Percentiles rank a stretch among this genome's conserved stretches.
Conservation (phyloP, 1,284 basidiomycete species). For the Coniferiporia weirii region DNA sequence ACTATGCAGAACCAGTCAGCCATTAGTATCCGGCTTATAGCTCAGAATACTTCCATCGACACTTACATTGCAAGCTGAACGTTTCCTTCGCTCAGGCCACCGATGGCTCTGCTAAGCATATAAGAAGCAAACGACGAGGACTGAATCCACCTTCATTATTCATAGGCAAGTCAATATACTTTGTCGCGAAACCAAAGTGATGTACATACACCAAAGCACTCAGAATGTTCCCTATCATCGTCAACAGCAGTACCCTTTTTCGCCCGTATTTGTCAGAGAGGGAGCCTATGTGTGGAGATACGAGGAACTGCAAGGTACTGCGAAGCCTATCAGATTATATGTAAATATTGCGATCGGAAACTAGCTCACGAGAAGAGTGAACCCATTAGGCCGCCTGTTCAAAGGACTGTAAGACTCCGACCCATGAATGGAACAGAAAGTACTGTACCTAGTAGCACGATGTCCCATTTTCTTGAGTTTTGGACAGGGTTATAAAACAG, state of each 20-base stretch:
- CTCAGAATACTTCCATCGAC: not conserved
- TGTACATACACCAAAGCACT: constrained; percentile 72
- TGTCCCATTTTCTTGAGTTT: constrained; percentile 71
- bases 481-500: constrained; percentile 53
- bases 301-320: constrained; percentile 81
- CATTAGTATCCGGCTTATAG: not conserved
- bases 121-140: constrained; percentile 85
- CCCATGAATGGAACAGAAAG: constrained; percentile 7
- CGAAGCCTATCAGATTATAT: not conserved
- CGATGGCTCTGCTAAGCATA: constrained; percentile 82
- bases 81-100: constrained; percentile 86
- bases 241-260: constrained; percentile 70
- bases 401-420: constrained; percentile 18
- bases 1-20: constrained; percentile 33
- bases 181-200: not conserved
- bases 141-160: constrained; percentile 65
- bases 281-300: constrained; percentile 79
- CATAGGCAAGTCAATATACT: not conserved
- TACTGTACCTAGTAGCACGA: constrained; percentile 67
- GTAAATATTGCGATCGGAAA: not conserved
- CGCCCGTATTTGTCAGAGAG: constrained; percentile 85
- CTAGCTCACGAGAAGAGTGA: constrained; percentile 78
- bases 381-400: constrained; percentile 76
- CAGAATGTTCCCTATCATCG: constrained; percentile 88
- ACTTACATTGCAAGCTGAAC: constrained; percentile 75